Conservation (phyloP, 768 basidiomycete genomes). For the Lactarius vividus region DNA sequence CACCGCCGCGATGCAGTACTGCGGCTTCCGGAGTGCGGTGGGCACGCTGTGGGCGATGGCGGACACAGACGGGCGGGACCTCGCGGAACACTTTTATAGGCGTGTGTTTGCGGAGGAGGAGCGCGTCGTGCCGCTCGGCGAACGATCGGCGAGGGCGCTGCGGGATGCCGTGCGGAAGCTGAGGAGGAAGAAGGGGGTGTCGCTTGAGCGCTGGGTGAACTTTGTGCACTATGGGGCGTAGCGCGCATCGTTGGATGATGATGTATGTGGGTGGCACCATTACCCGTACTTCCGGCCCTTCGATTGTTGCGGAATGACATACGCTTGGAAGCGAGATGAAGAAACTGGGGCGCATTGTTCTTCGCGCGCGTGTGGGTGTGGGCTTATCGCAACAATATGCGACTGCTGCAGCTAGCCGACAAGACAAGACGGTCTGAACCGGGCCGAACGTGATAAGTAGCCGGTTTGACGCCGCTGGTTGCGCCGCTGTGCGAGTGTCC, state of each 20-base stretch:
- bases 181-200: slow-evolving; percentile 8
- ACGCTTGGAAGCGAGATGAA: too few species aligned
- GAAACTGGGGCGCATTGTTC: too few species aligned
- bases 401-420: neutral
- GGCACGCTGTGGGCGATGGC: slow-evolving; percentile 26
- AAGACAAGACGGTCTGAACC: neutral
- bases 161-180: slow-evolving; percentile 5
- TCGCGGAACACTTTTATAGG: slow-evolving; percentile 13
- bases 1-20: slow-evolving; percentile 25
- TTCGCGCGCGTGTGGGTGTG: too few species aligned
- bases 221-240: slow-evolving; percentile 21
- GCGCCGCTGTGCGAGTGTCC: neutral
- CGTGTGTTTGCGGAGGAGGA: slow-evolving; percentile 1
- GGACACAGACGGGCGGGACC: slow-evolving; percentile 17
- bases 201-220: slow-evolving; percentile 15
- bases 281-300: too few species aligned
- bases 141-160: slow-evolving; percentile 7
- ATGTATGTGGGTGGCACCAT: too few species aligned
- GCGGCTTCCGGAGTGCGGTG: slow-evolving; percentile 19
- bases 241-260: neutral
- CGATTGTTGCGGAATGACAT: too few species aligned
- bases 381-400: too few species aligned
- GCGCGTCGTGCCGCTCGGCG: neutral
- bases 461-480: neutral
- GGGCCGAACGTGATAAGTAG: neutral